Percentiles rank a stretch among this genome's conserved stretches.
Evolutionary conservation across 139 green algal species (phyloP).

Genomic region (Parachlorella kessleri): DNA sequence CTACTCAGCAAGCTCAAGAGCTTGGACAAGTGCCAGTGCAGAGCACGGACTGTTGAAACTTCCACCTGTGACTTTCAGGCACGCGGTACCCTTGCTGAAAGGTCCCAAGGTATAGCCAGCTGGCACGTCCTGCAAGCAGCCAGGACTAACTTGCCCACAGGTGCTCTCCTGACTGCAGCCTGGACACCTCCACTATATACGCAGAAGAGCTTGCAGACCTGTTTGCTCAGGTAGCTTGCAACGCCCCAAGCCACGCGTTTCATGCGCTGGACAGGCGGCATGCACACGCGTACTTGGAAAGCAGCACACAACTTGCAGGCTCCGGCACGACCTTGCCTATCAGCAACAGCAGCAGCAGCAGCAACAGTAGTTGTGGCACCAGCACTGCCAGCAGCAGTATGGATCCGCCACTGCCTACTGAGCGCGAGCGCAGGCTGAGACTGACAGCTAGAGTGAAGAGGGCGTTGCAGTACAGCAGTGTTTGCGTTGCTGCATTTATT

Average conservation of each 20-base stretch:
- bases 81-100: no score
- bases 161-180: background rate
- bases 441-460: background rate
- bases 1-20: background rate
- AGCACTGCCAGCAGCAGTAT: background rate
- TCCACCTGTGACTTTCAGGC: constrained; percentile 1
- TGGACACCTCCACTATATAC: background rate
- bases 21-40: no score
- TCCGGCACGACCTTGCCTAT: background rate
- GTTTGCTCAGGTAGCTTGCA: constrained; percentile 15
- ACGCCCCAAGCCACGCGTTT: constrained; percentile 20
- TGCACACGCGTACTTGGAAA: background rate
- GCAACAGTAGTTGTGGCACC: background rate
- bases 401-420: background rate
- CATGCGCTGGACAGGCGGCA: background rate
- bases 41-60: no score
- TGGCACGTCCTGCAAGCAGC: background rate
- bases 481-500: constrained; percentile 14
- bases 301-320: background rate
- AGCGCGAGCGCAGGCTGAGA: background rate
- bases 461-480: constrained; percentile 19
- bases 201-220: constrained; percentile 11
- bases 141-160: background rate
- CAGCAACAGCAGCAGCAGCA: background rate
- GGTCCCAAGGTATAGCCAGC: no score